Conservation (phyloP, 202 grass and related monocot species). For the Panicum virgatum region DNA sequence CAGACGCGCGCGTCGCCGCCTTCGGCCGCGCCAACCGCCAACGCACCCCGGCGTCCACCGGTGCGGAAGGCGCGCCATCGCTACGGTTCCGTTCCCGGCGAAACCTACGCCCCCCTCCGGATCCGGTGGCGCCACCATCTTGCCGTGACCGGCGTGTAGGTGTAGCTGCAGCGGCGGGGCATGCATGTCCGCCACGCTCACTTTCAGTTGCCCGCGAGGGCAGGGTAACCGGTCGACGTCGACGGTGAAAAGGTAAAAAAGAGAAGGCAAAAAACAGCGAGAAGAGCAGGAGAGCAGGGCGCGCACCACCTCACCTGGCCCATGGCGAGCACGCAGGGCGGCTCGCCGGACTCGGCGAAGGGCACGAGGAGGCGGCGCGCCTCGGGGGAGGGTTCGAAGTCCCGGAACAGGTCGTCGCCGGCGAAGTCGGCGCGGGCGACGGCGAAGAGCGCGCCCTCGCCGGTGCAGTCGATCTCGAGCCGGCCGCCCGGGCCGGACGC, state of each 20-base stretch:
- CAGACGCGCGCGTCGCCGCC: background rate
- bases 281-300: background rate
- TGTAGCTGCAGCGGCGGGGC: too few relatives aligned
- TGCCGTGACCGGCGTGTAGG: too few relatives aligned
- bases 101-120: too few relatives aligned
- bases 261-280: background rate
- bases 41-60: too few relatives aligned
- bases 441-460: constrained; percentile 60
- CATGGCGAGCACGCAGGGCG: constrained; percentile 64
- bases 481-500: constrained; percentile 29
- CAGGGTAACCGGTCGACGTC: background rate
- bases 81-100: too few relatives aligned
- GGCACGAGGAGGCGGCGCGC: constrained; percentile 56
- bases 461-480: constrained; percentile 67
- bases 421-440: constrained; percentile 51
- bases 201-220: background rate
- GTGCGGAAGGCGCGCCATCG: too few relatives aligned
- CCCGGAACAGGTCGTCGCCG: constrained; percentile 46
- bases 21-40: background rate
- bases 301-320: constrained; percentile 59
- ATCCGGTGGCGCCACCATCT: too few relatives aligned
- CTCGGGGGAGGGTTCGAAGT: constrained; percentile 70
- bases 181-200: too few relatives aligned
- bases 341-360: constrained; percentile 51
- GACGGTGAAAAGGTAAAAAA: background rate